A percentile compares a stretch with the other conserved stretches of the same genome.
phyloP scores from a whole-genome alignment of 768 basidiomycete species.

The Calocera viscosa region DNA sequence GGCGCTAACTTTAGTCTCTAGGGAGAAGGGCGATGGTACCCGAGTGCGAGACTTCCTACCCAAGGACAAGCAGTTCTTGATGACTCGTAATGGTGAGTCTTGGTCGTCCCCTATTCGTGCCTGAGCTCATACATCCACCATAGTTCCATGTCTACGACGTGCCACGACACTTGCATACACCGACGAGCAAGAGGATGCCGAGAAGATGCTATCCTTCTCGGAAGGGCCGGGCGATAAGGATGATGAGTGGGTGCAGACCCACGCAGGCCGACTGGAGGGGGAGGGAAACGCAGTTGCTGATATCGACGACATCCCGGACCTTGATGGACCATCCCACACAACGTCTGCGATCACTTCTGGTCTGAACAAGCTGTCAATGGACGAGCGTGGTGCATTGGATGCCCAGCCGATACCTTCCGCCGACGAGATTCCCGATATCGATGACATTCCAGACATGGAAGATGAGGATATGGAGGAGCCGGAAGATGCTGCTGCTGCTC shows the following conservation, averaged over 20 bases:
- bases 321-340: constrained; percentile 38
- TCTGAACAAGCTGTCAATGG: constrained; percentile 11
- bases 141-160: constrained; percentile 88
- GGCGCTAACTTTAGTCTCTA: constrained; percentile 25
- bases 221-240: constrained; percentile 42
- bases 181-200: constrained; percentile 91
- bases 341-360: constrained; percentile 13
- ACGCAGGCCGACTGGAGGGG: constrained; percentile 51
- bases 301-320: constrained; percentile 80
- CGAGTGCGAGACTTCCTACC: constrained; percentile 90
- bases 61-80: constrained; percentile 86
- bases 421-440: constrained; percentile 73
- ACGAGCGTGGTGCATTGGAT: constrained; percentile 8
- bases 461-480: constrained; percentile 82
- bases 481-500: constrained; percentile 74
- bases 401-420: constrained; percentile 11
- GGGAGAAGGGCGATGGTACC: constrained; percentile 84
- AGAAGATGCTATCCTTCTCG: constrained; percentile 71
- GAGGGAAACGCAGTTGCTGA: constrained; percentile 25
- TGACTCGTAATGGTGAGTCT: constrained; percentile 59
- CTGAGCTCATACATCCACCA: neutral
- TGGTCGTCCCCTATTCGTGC: neutral
- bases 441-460: constrained; percentile 99
- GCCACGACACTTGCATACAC: constrained; percentile 88
- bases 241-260: constrained; percentile 98